These are phyloP conservation scores for Cyberlindnera mycetangii DNA, from an alignment of 805 yeast species.

Conservation along the genomic window DNA sequence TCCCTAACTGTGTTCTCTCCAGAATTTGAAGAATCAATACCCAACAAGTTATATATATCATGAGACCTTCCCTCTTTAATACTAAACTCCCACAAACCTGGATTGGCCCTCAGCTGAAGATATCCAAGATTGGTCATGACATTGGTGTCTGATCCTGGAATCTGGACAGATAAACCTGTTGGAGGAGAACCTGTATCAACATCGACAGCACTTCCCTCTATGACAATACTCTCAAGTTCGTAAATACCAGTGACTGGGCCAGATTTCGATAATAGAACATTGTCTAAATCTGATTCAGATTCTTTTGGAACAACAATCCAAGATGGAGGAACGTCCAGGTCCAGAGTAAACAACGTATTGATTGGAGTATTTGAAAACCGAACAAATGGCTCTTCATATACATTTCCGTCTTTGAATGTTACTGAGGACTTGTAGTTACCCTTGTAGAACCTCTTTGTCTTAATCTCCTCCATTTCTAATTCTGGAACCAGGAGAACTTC, in stretches of 20 bases:
- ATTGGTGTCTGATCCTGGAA: slow-evolving; percentile 47
- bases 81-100: slow-evolving; percentile 64
- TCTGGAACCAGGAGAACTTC: slow-evolving; percentile 60
- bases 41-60: slow-evolving; percentile 38
- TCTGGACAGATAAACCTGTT: slow-evolving; percentile 24
- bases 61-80: slow-evolving; percentile 43
- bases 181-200: slow-evolving; percentile 26
- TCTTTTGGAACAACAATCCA: slow-evolving; percentile 64
- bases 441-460: slow-evolving; percentile 58
- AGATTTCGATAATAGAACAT: slow-evolving; percentile 43
- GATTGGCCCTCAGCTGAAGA: slow-evolving; percentile 69
- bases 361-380: slow-evolving; percentile 48
- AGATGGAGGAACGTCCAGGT: slow-evolving; percentile 56
- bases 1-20: slow-evolving; percentile 6
- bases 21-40: slow-evolving; percentile 27
- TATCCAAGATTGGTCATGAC: slow-evolving; percentile 85
- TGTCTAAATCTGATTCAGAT: slow-evolving; percentile 60
- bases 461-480: slow-evolving; percentile 36
- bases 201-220: slow-evolving; percentile 71
- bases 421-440: slow-evolving; percentile 39
- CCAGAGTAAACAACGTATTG: slow-evolving; percentile 49
- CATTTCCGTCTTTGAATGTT: slow-evolving; percentile 28
- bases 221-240: slow-evolving; percentile 49
- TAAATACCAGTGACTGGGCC: slow-evolving; percentile 42
- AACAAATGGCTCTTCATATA: slow-evolving; percentile 29